These are phyloP conservation scores for Sugiyamaella pinicola DNA, from an alignment of 1,139 yeast species.

Conservation along the genomic window DNA sequence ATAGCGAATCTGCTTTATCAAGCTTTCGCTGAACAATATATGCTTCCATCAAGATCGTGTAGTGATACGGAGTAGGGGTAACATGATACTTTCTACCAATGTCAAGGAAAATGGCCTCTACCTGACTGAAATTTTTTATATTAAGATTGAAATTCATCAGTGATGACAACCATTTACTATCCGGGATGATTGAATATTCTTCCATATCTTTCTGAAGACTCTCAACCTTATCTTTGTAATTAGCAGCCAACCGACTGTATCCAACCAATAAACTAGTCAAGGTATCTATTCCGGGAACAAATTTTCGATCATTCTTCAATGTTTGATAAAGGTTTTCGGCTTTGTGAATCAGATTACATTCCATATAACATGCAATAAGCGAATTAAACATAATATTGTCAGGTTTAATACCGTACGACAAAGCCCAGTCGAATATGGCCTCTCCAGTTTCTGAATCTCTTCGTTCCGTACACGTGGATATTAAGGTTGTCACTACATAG, in stretches of 20 bases:
- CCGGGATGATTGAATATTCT: constrained; percentile 28
- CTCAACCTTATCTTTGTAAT: constrained; percentile 5
- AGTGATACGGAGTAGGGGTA: constrained; percentile 34
- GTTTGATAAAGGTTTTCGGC: constrained; percentile 30
- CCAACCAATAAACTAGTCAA: constrained; percentile 30
- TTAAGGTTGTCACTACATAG: constrained; percentile 34
- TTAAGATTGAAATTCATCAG: constrained; percentile 32
- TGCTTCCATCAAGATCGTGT: constrained; percentile 34
- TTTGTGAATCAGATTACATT: constrained; percentile 26
- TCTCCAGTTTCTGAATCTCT: constrained; percentile 38
- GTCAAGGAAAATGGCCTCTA: constrained; percentile 28
- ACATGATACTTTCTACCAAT: constrained; percentile 27
- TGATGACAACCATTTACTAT: constrained; percentile 34
- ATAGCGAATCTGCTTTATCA: constrained; percentile 28
- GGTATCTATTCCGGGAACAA: constrained; percentile 32
- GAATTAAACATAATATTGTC: constrained; percentile 36
- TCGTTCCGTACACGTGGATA: constrained; percentile 39
- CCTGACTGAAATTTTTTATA: constrained; percentile 24
- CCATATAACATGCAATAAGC: constrained; percentile 33
- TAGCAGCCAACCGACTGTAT: constrained; percentile 12
- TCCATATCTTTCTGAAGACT: constrained; percentile 21
- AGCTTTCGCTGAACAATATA: constrained; percentile 23
- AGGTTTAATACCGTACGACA: constrained; percentile 31
- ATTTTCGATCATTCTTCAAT: constrained; percentile 23
- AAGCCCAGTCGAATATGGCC: constrained; percentile 37